These are phyloP conservation scores for Sporisorium iseilematis-ciliati DNA, from an alignment of 1,284 basidiomycete species.

Conservation along the genomic window DNA sequence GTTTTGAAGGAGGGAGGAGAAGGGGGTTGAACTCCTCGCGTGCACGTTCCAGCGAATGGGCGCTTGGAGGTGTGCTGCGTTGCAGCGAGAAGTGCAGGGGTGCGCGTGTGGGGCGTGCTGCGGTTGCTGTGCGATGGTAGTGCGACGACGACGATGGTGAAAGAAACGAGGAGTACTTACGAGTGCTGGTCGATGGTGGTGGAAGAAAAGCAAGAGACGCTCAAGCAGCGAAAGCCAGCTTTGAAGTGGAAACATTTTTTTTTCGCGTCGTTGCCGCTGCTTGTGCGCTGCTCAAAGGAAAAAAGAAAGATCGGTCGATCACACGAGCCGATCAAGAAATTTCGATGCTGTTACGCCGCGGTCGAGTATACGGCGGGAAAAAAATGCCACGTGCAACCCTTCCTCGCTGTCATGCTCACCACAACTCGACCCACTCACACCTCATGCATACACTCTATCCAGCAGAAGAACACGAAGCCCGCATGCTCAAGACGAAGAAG, in stretches of 20 bases:
- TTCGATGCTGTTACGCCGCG: background rate
- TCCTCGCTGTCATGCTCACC: no score
- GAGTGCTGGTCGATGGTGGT: conserved; percentile 14
- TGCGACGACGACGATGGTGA: background rate
- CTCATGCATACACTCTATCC: no score
- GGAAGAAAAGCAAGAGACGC: conserved; percentile 7
- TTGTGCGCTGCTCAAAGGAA: no score
- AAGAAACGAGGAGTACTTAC: conserved; percentile 12
- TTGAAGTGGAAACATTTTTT: background rate
- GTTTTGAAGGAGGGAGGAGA: no score
- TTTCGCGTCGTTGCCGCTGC: background rate
- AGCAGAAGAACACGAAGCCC: no score
- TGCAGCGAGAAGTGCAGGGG: background rate
- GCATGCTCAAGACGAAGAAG: no score
- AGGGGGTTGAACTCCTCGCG: no score
- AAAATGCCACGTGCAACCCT: background rate
- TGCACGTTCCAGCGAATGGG: background rate
- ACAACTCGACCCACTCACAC: no score
- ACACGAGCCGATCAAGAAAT: background rate
- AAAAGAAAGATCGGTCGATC: conserved; percentile 10
- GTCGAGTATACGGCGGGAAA: no score
- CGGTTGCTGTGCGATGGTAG: background rate
- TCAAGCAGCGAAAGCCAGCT: background rate
- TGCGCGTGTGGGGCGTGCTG: background rate
- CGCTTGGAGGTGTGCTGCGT: no score